Base-by-base conservation (phyloP, 345 rosid genomes). In the Garcia nutans region DNA sequence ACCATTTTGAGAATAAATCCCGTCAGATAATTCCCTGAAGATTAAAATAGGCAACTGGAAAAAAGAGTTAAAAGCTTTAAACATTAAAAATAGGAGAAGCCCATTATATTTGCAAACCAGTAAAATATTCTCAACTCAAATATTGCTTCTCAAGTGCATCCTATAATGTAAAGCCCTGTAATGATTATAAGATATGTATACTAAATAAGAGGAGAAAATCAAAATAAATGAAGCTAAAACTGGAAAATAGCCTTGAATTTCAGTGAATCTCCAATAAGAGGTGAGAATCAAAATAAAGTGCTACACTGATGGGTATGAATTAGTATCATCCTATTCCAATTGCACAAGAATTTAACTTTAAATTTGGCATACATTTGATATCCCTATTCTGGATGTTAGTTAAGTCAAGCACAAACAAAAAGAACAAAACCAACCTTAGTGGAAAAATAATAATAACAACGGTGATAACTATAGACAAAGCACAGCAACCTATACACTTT, bases 81-180 rank as follows among this genome's bases (percentile, higher is more conserved):
- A 60, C 24, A 24, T 6, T 6, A 1, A 64, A 33, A 19, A 2
- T 37, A 16, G 31, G 5, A 22, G 45, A 56, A 22, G 20, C 16
- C 19, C 55, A 67, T 55, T 17, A 45, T 67, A 45, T 67, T 65
- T 1, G 6, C 10, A n/a, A 44, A 67, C 56, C 55, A 44, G 16
- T 20, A 65, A 65, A 66, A 47, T 52, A 66, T 66, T 44, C 54
- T 66, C 28, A 66, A 68, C 56, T 68, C 57, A 37, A 24, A 23
- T 17, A 49, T 49, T 23, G 57, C 56, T 68, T 68, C 71, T 13
- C 57, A 47, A 68, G 37, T 49, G 47, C 57, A 37, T 13, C 56
- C n/a, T 66, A n/a, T 6, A 37, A 37, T 37, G 41, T 5, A 37
- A 6, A 2, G 41, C 6, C 41, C 6, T 37, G 41, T 37, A 37